Conservation (phyloP, 495 filamentous ascomycete species). For the Aspergillus panamensis region DNA sequence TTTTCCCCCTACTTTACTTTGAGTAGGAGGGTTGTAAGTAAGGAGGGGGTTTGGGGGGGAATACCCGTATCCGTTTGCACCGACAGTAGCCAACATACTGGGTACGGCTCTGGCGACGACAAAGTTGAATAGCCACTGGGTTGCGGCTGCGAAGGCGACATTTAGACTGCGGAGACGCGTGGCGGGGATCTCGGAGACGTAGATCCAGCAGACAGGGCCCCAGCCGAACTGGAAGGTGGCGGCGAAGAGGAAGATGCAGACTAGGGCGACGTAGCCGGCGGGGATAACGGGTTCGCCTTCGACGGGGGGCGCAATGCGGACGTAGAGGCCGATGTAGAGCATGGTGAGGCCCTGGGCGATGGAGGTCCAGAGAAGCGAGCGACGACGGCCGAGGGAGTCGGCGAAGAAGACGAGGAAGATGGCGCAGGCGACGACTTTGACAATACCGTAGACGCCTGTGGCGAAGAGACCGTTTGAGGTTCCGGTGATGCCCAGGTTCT, state of each 20-base stretch:
- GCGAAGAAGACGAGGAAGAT: slow-evolving; percentile 67
- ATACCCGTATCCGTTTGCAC: slow-evolving; percentile 56
- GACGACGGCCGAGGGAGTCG: slow-evolving; percentile 66
- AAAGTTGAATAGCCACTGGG: slow-evolving; percentile 47
- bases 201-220: slow-evolving; percentile 51
- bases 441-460: slow-evolving; percentile 53
- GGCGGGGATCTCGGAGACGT: slow-evolving; percentile 63
- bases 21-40: too few species aligned
- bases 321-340: slow-evolving; percentile 79
- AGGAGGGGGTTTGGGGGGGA: slow-evolving; percentile 8
- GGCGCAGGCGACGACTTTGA: slow-evolving; percentile 55
- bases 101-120: slow-evolving; percentile 41
- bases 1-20: background rate
- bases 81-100: slow-evolving; percentile 53
- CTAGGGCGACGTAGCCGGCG: slow-evolving; percentile 47
- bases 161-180: slow-evolving; percentile 68
- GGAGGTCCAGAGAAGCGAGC: slow-evolving; percentile 69
- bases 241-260: slow-evolving; percentile 55
- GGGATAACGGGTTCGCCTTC: slow-evolving; percentile 44
- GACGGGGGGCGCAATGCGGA: slow-evolving; percentile 65
- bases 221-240: slow-evolving; percentile 42
- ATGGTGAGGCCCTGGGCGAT: slow-evolving; percentile 68
- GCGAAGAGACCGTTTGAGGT: slow-evolving; percentile 49
- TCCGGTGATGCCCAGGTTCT: slow-evolving; percentile 45
- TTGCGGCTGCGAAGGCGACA: slow-evolving; percentile 63